Percentiles rank a stretch among this genome's conserved stretches.
Conservation (phyloP, 2,329 filamentous ascomycete species). For the Pyrenophora graminea region DNA sequence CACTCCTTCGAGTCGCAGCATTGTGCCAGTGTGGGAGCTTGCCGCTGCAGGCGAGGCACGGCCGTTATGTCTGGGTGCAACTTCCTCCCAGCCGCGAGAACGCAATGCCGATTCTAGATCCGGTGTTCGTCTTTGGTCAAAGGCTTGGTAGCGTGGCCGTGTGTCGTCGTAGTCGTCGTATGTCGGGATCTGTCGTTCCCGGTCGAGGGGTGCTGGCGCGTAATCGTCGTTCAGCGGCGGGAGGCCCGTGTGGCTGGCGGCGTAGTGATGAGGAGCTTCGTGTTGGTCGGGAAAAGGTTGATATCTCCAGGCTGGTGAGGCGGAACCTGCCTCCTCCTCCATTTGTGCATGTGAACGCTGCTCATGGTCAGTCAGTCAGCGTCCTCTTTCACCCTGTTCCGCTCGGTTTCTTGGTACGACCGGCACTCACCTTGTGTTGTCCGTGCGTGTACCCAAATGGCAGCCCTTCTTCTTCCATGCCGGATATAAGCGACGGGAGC, state of each 20-base stretch:
- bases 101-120: slow-evolving; percentile 5
- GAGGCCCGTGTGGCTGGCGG: slow-evolving; percentile 3
- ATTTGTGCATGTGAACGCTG: slow-evolving; percentile 45
- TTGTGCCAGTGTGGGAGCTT: neutral
- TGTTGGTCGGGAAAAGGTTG: slow-evolving; percentile 5
- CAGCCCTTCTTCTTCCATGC: slow-evolving; percentile 37
- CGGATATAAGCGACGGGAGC: slow-evolving; percentile 3
- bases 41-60: slow-evolving; percentile 2
- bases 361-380: slow-evolving; percentile 16
- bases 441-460: slow-evolving; percentile 39
- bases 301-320: slow-evolving; percentile 33
- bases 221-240: slow-evolving; percentile 4
- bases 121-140: slow-evolving; percentile 1
- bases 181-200: neutral
- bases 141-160: neutral
- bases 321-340: slow-evolving; percentile 33
- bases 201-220: neutral
- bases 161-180: slow-evolving; percentile 1
- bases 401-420: slow-evolving; percentile 5
- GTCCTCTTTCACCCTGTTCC: neutral
- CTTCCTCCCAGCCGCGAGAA: neutral
- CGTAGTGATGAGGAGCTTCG: slow-evolving; percentile 2
- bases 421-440: slow-evolving; percentile 41
- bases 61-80: slow-evolving; percentile 1
- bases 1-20: slow-evolving; percentile 25